Conservation (phyloP, 768 basidiomycete species). For the Dictyophora rubrovolvata region DNA sequence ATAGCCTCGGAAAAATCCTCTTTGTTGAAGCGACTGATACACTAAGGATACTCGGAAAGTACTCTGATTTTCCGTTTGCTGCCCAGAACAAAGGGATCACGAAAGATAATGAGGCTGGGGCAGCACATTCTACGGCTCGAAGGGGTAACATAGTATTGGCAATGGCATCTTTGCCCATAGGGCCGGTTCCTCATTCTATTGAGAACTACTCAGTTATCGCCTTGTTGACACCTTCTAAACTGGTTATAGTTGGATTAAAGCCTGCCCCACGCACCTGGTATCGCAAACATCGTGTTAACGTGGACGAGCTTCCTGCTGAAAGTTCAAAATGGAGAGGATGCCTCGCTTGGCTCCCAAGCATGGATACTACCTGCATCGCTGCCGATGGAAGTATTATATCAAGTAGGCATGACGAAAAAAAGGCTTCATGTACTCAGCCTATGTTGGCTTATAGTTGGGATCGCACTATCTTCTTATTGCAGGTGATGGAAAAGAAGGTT, state of each 20-base stretch:
- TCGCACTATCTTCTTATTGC: conserved; percentile 48
- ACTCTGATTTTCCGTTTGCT: conserved; percentile 44
- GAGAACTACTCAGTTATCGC: conserved; percentile 77
- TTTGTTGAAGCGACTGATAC: conserved; percentile 94
- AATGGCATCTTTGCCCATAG: conserved; percentile 75
- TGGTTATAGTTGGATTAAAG: conserved; percentile 88
- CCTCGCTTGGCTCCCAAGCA: conserved; percentile 77
- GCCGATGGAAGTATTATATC: neutral
- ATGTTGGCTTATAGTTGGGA: conserved; percentile 85
- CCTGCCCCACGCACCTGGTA: conserved; percentile 92
- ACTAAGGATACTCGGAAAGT: conserved; percentile 85
- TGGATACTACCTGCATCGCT: conserved; percentile 13
- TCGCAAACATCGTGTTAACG: conserved; percentile 48
- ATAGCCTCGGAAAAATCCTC: conserved; percentile 85
- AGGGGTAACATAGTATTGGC: conserved; percentile 56
- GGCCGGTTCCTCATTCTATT: conserved; percentile 59
- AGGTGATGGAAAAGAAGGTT: conserved; percentile 49
- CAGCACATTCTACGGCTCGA: conserved; percentile 19
- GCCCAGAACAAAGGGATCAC: conserved; percentile 10
- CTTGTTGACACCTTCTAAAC: conserved; percentile 78
- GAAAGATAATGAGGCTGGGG: conserved; percentile 15
- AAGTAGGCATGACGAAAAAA: neutral
- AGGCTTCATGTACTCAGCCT: conserved; percentile 34
- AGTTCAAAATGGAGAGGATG: conserved; percentile 49
- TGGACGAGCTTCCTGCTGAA: conserved; percentile 33